These are phyloP conservation scores for Trichoderma koningii DNA, from an alignment of 2,329 filamentous ascomycete species.

Conservation along the genomic window DNA sequence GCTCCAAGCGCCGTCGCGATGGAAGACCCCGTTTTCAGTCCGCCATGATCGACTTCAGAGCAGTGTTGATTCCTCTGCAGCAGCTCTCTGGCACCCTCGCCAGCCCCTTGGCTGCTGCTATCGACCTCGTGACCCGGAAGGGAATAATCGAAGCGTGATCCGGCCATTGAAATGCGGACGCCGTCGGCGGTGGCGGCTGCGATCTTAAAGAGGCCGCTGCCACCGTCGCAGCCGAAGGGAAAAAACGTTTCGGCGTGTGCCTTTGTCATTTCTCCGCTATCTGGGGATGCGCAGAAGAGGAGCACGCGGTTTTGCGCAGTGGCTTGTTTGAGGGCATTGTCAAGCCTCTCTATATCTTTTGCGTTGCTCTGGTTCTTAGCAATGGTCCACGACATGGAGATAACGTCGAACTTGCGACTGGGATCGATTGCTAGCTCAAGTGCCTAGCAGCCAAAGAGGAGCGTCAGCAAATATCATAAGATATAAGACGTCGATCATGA, in stretches of 20 bases:
- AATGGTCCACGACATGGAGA: conserved; percentile 15
- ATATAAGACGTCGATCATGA: not conserved
- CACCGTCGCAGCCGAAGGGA: not conserved
- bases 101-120: not conserved
- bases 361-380: not conserved
- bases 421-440: not conserved
- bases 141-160: not conserved
- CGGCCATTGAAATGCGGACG: not conserved
- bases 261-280: not conserved
- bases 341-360: not conserved
- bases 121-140: conserved; percentile 7
- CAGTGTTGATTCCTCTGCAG: not conserved
- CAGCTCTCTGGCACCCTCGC: not conserved
- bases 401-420: not conserved
- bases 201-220: not conserved
- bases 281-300: not conserved
- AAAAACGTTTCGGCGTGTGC: not conserved
- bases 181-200: conserved; percentile 1
- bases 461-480: no score
- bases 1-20: not conserved
- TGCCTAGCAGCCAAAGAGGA: not conserved
- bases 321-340: not conserved
- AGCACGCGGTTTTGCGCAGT: not conserved
- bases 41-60: not conserved
- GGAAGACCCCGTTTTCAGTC: not conserved